These are phyloP conservation scores for Asterella californica DNA, from an alignment of 225 moss, liverwort and hornwort genomes.

Conservation along the genomic window DNA sequence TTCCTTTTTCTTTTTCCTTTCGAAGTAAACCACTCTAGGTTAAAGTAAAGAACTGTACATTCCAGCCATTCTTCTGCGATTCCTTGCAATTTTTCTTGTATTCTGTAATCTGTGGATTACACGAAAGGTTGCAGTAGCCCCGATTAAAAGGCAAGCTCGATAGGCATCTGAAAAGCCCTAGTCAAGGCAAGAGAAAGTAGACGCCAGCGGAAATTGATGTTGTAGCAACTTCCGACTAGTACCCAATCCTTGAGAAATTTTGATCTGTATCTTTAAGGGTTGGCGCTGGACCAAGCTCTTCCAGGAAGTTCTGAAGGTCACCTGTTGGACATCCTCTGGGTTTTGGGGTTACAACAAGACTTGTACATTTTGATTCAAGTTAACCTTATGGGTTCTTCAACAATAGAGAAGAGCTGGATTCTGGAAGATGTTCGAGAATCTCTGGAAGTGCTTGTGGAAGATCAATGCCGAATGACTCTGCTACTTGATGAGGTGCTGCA, in stretches of 20 bases:
- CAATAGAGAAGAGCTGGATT: background rate
- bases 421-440: constrained; percentile 10
- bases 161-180: background rate
- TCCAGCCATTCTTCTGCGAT: constrained; percentile 12
- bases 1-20: background rate
- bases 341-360: background rate
- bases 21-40: constrained; percentile 1
- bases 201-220: constrained; percentile 8
- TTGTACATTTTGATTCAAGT: constrained; percentile 14
- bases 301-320: constrained; percentile 10
- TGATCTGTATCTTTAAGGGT: constrained; percentile 17
- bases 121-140: background rate
- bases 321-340: background rate
- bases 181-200: background rate
- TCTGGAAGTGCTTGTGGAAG: constrained; percentile 2
- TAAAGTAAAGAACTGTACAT: constrained; percentile 17
- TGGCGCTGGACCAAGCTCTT: constrained; percentile 11
- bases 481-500: constrained; percentile 1
- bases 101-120: background rate
- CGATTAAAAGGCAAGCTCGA: constrained; percentile 3
- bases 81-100: constrained; percentile 7
- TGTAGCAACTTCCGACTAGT: constrained; percentile 4
- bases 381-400: constrained; percentile 6
- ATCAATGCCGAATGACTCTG: constrained; percentile 1
- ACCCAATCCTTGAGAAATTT: constrained; percentile 17